phyloP scores from a whole-genome alignment of 2,329 filamentous ascomycete species.

The Penicillium vulpinum region DNA sequence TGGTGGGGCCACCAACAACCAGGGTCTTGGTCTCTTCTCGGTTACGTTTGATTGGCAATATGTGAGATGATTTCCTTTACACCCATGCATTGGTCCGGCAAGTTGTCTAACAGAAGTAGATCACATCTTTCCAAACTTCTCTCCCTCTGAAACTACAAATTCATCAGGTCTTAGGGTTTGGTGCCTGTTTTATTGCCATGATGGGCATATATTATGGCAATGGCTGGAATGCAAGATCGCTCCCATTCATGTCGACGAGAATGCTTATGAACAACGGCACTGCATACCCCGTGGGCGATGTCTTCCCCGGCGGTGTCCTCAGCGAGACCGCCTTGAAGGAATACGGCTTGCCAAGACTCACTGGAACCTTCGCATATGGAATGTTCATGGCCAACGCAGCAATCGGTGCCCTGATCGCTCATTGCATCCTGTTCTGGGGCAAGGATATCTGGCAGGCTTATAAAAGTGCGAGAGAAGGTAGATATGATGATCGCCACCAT shows the following conservation, averaged over 20 bases:
- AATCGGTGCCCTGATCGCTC: constrained; percentile 57
- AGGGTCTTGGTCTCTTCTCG: constrained; percentile 53
- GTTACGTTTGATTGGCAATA: constrained; percentile 58
- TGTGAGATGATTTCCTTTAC: constrained; percentile 21
- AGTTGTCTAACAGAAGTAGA: constrained; percentile 35
- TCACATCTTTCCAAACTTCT: constrained; percentile 56
- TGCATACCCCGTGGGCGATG: constrained; percentile 44
- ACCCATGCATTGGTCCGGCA: neutral
- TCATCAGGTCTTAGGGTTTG: constrained; percentile 50
- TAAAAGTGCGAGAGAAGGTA: constrained; percentile 47
- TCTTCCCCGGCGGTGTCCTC: constrained; percentile 36
- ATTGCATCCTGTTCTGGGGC: constrained; percentile 58
- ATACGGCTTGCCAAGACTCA: constrained; percentile 51
- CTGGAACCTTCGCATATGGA: constrained; percentile 53
- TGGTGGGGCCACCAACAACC: constrained; percentile 54
- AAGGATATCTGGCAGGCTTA: constrained; percentile 52
- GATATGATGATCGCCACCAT: constrained; percentile 55
- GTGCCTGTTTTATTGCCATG: constrained; percentile 54
- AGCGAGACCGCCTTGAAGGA: constrained; percentile 39
- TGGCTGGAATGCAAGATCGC: constrained; percentile 48
- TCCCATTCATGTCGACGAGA: constrained; percentile 58
- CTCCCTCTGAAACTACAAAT: constrained; percentile 55
- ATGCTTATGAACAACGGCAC: constrained; percentile 46
- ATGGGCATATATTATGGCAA: constrained; percentile 55
- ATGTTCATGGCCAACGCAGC: constrained; percentile 61